phyloP scores from a whole-genome alignment of 1,284 basidiomycete species.

The Schizophyllum amplum region DNA sequence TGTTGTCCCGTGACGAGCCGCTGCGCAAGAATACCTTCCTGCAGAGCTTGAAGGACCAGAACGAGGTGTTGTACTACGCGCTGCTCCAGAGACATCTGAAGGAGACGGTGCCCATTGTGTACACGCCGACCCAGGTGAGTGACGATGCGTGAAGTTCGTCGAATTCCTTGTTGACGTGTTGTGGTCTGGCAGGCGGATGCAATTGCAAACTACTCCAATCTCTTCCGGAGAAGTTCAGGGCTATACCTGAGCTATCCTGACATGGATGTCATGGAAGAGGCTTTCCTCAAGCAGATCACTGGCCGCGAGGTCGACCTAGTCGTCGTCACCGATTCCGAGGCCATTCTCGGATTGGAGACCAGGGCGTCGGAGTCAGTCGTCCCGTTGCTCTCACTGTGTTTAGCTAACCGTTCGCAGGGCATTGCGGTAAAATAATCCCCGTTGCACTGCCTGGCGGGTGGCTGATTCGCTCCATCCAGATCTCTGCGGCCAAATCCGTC shows the following conservation, averaged over 20 bases:
- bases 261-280: slow-evolving; percentile 66
- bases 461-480: slow-evolving; percentile 32
- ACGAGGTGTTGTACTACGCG: slow-evolving; percentile 68
- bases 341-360: slow-evolving; percentile 79
- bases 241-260: slow-evolving; percentile 60
- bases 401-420: slow-evolving; percentile 28
- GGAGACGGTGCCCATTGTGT: slow-evolving; percentile 72
- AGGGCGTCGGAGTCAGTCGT: slow-evolving; percentile 30
- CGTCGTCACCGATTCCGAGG: slow-evolving; percentile 78
- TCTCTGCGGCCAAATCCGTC: slow-evolving; percentile 81
- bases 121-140: slow-evolving; percentile 58
- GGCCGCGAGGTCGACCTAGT: slow-evolving; percentile 33
- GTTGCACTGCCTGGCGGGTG: not conserved
- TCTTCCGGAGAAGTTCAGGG: slow-evolving; percentile 70
- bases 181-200: slow-evolving; percentile 53
- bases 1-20: slow-evolving; percentile 31
- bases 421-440: slow-evolving; percentile 25
- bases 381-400: not conserved
- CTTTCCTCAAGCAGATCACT: slow-evolving; percentile 42
- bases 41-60: slow-evolving; percentile 66
- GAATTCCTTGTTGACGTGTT: not conserved
- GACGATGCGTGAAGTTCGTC: not conserved
- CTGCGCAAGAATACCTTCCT: slow-evolving; percentile 67
- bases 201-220: slow-evolving; percentile 72
- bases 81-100: slow-evolving; percentile 54